Percentiles rank a stretch among this genome's conserved stretches.
These are phyloP conservation scores for Sungouiozyma ichnusensis DNA, from an alignment of 805 yeast species.

Conservation along the genomic window DNA sequence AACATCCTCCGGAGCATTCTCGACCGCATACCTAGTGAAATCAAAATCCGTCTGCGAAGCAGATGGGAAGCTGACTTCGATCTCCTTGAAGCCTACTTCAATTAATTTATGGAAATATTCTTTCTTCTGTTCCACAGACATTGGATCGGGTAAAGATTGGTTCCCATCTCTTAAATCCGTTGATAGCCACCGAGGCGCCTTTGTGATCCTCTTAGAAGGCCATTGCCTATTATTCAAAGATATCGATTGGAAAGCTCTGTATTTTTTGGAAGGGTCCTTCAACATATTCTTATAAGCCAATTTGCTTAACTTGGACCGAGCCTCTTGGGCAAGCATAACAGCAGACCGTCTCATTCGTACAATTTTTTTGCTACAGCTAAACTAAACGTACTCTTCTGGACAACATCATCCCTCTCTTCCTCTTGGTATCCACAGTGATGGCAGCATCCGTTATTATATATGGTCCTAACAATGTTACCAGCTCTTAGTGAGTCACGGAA, in stretches of 20 bases:
- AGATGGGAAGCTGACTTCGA: constrained; percentile 74
- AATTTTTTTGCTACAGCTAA: too few species aligned
- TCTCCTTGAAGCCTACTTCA: constrained; percentile 70
- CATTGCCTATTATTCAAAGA: constrained; percentile 55
- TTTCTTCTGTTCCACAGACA: constrained; percentile 68
- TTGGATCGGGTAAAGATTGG: constrained; percentile 79
- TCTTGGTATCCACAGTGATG: too few species aligned
- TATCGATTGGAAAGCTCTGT: constrained; percentile 43
- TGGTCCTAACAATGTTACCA: too few species aligned
- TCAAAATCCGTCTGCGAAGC: constrained; percentile 77
- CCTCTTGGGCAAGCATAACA: neutral
- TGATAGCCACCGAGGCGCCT: constrained; percentile 73
- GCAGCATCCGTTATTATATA: too few species aligned
- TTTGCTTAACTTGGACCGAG: constrained; percentile 3
- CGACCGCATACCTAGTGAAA: constrained; percentile 66
- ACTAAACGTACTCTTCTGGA: too few species aligned
- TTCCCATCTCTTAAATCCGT: constrained; percentile 80
- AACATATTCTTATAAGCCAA: constrained; percentile 44
- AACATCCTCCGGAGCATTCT: constrained; percentile 66
- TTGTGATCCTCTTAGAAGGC: constrained; percentile 50
- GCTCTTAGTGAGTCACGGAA: neutral
- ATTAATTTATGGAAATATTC: constrained; percentile 57
- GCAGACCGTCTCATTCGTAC: neutral
- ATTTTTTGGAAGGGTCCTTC: constrained; percentile 57
- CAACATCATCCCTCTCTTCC: too few species aligned